These are phyloP conservation scores for Adansonia gregorii DNA, from an alignment of 441 rosid species.

Conservation along the genomic window DNA sequence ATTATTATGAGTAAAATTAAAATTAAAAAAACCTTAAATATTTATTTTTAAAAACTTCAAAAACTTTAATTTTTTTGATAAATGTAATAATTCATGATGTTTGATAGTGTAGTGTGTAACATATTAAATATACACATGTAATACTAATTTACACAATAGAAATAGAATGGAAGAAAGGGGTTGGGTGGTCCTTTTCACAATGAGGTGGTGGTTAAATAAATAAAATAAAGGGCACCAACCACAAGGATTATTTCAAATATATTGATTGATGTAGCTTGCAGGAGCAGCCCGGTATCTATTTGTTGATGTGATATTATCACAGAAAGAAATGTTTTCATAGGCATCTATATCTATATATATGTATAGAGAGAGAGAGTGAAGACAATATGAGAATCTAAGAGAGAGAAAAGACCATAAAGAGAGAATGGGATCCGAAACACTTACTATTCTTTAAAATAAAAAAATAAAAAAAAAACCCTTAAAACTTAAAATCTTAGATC, in stretches of 20 bases:
- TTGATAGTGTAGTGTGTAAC: too few species aligned
- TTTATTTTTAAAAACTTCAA: too few species aligned
- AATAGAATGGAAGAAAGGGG: constrained; percentile 44
- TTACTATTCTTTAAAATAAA: not conserved
- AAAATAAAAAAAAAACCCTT: too few species aligned
- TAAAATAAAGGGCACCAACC: constrained; percentile 38
- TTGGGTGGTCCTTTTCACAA: constrained; percentile 41
- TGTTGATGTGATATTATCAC: not conserved
- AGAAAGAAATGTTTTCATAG: constrained; percentile 5
- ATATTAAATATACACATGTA: too few species aligned
- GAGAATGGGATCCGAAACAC: not conserved
- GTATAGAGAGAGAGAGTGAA: not conserved
- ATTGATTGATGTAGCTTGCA: constrained; percentile 27
- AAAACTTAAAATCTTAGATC: not conserved
- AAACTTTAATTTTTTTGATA: too few species aligned
- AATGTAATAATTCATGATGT: too few species aligned
- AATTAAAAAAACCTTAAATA: too few species aligned
- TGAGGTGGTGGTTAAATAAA: constrained; percentile 41
- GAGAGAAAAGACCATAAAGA: not conserved
- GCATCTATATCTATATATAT: not conserved
- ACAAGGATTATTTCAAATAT: constrained; percentile 21
- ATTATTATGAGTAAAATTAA: too few species aligned
- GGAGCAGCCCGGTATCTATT: not conserved
- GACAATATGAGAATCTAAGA: not conserved
- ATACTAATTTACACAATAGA: too few species aligned